Conservation (phyloP, 2,329 filamentous ascomycete genomes). For the Botrytis elliptica region DNA sequence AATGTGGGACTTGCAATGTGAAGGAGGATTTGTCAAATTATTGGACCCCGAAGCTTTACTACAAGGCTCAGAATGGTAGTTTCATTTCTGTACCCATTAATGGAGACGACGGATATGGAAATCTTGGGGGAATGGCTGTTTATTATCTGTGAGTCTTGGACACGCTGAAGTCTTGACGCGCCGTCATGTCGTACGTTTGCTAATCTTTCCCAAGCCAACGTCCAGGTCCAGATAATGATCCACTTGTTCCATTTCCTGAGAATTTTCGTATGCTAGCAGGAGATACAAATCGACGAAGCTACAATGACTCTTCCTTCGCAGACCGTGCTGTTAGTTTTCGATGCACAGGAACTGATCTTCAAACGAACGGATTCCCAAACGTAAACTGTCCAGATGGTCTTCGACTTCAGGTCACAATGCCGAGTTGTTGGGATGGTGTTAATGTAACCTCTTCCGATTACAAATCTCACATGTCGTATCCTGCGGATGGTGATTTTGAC, state of each 20-base stretch:
- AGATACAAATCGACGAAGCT: constrained; percentile 34
- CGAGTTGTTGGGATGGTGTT: constrained; percentile 60
- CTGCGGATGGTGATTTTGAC: constrained; percentile 39
- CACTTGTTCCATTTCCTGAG: constrained; percentile 29
- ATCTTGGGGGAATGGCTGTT: constrained; percentile 36
- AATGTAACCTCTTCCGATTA: constrained; percentile 55
- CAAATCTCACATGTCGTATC: constrained; percentile 56
- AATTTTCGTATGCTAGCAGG: constrained; percentile 49
- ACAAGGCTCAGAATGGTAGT: constrained; percentile 37
- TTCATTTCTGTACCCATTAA: constrained; percentile 38
- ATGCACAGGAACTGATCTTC: constrained; percentile 49
- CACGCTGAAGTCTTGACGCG: neutral
- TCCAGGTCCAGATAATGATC: constrained; percentile 18
- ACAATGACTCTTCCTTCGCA: constrained; percentile 15
- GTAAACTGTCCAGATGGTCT: constrained; percentile 53
- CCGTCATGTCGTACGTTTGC: neutral
- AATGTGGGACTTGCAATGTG: constrained; percentile 40
- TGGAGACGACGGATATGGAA: constrained; percentile 39
- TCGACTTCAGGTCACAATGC: constrained; percentile 56
- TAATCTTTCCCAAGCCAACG: constrained; percentile 5
- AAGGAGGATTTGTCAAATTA: constrained; percentile 41
- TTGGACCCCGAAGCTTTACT: constrained; percentile 39
- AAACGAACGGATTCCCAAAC: constrained; percentile 53
- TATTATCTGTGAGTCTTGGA: constrained; percentile 39
- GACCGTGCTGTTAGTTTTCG: constrained; percentile 43